phyloP scores from a whole-genome alignment of 1,284 basidiomycete species.

The Ustilago lituana region DNA sequence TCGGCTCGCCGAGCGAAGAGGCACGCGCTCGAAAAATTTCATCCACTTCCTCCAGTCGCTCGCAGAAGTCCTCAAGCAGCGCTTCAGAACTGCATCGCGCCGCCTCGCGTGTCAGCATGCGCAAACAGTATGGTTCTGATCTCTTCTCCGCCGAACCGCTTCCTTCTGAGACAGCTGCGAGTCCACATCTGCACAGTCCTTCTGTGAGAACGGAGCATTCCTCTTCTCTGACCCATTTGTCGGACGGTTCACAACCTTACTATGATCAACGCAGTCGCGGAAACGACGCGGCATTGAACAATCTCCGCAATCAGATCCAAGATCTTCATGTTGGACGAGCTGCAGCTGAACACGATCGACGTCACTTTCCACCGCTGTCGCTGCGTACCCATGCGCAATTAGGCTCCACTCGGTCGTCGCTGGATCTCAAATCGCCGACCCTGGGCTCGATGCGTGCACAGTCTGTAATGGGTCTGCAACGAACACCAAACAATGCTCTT shows the following conservation, averaged over 20 bases:
- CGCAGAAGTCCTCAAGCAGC: constrained; percentile 52
- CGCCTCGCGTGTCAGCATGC: constrained; percentile 53
- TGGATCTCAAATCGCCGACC: constrained; percentile 25
- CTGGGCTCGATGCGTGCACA: constrained; percentile 28
- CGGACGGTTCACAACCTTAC: constrained; percentile 16
- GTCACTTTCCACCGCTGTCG: constrained; percentile 6
- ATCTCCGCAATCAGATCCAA: constrained; percentile 28
- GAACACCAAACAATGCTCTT: constrained; percentile 18
- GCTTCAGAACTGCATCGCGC: constrained; percentile 54
- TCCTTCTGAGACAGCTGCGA: constrained; percentile 7
- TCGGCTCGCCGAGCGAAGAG: constrained; percentile 43
- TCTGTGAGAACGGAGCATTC: constrained; percentile 19
- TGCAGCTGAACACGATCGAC: constrained; percentile 11
- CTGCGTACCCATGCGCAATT: constrained; percentile 16
- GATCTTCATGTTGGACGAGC: constrained; percentile 18
- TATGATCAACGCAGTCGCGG: constrained; percentile 13
- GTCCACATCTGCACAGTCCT: constrained; percentile 17
- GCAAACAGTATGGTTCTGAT: constrained; percentile 42
- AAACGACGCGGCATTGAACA: constrained; percentile 14
- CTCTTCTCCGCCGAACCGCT: constrained; percentile 47
- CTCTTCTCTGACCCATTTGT: constrained; percentile 23
- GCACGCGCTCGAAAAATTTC: constrained; percentile 48
- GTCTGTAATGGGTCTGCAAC: constrained; percentile 33
- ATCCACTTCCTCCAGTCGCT: constrained; percentile 46
- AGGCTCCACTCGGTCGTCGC: constrained; percentile 14